Conservation (phyloP, 2,329 filamentous ascomycete genomes). For the Aspergillus unguis region DNA sequence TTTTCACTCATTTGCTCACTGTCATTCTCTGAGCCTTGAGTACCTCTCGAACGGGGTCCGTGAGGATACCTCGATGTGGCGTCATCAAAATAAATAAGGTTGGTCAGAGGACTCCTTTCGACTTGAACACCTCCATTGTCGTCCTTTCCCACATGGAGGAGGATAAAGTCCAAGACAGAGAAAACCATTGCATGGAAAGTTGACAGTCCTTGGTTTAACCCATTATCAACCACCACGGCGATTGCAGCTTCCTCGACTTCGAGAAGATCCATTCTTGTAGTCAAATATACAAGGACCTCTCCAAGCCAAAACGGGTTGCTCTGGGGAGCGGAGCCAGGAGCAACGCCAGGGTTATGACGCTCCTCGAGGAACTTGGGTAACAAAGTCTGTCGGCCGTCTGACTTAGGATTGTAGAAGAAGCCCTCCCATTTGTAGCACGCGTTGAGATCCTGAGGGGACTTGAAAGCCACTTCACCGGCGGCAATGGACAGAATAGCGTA, state of each 20-base stretch:
- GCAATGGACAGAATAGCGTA: constrained; percentile 19
- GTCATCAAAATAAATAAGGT: constrained; percentile 15
- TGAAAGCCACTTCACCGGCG: constrained; percentile 16
- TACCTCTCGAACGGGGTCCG: constrained; percentile 9
- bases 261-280: constrained; percentile 13
- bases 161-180: constrained; percentile 17
- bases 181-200: constrained; percentile 19
- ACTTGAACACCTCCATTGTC: constrained; percentile 6
- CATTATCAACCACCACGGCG: constrained; percentile 12
- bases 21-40: neutral
- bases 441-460: constrained; percentile 3
- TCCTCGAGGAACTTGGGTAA: constrained; percentile 18
- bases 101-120: constrained; percentile 12
- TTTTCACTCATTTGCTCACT: neutral
- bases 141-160: constrained; percentile 12
- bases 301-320: constrained; percentile 15
- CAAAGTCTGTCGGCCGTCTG: constrained; percentile 1
- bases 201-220: constrained; percentile 11
- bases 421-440: constrained; percentile 12
- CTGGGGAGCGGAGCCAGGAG: constrained; percentile 18
- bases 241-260: constrained; percentile 17
- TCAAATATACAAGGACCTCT: constrained; percentile 15
- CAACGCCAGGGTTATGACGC: constrained; percentile 13
- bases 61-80: constrained; percentile 6
- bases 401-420: constrained; percentile 13